A percentile compares a stretch with the other conserved stretches of the same genome.
Conservation (phyloP, 441 rosid species). For the Lepidium campestre region DNA sequence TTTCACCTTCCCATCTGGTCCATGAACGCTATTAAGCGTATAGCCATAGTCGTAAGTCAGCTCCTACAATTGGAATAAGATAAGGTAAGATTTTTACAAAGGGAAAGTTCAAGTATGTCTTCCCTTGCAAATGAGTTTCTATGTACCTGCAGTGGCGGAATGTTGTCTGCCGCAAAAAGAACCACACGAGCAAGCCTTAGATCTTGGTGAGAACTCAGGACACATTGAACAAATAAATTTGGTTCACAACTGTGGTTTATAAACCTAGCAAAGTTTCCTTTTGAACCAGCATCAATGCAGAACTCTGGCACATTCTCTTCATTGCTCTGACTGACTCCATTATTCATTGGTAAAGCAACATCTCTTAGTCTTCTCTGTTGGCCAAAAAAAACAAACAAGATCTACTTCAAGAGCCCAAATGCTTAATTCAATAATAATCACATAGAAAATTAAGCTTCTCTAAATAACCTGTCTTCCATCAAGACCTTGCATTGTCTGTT, state of each 20-base stretch:
- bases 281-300: too few relatives aligned
- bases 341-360: constrained; percentile 32
- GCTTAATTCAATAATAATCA: constrained; percentile 4
- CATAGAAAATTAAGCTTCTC: neutral
- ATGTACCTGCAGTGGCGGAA: constrained; percentile 82
- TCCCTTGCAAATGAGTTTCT: neutral
- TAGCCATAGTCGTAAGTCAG: constrained; percentile 91
- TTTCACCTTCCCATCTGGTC: constrained; percentile 68
- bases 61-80: constrained; percentile 42
- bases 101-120: neutral
- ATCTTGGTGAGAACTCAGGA: constrained; percentile 77
- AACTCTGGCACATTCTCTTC: constrained; percentile 48
- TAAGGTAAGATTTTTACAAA: neutral
- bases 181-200: constrained; percentile 81
- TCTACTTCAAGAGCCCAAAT: neutral
- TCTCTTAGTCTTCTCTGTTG: constrained; percentile 52
- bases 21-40: constrained; percentile 63
- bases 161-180: constrained; percentile 90
- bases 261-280: constrained; percentile 18
- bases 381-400: constrained; percentile 3
- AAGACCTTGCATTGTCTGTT: constrained; percentile 81
- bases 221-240: constrained; percentile 81
- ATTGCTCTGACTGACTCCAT: constrained; percentile 17
- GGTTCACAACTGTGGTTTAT: constrained; percentile 95
- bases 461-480: constrained; percentile 74